Conservation (phyloP, 768 basidiomycete species). For the Sarcodon sp. region DNA sequence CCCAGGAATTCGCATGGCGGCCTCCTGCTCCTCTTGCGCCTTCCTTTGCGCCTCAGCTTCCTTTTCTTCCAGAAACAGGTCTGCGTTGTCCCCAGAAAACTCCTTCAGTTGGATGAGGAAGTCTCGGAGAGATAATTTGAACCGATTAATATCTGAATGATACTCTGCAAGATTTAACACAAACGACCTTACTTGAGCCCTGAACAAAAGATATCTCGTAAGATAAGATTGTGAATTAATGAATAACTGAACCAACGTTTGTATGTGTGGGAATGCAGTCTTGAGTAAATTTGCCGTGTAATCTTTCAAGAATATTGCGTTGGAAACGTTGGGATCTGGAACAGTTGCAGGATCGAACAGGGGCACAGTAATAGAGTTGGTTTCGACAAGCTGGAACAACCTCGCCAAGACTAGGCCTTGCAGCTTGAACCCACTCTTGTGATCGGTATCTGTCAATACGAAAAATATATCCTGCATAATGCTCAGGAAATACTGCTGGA, state of each 20-base stretch:
- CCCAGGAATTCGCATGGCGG: conserved; percentile 85
- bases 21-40: conserved; percentile 67
- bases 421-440: conserved; percentile 93
- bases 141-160: conserved; percentile 63
- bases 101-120: conserved; percentile 95
- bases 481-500: conserved; percentile 84
- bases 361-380: conserved; percentile 59
- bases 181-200: conserved; percentile 54
- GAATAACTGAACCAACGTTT: conserved; percentile 36
- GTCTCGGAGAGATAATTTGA: conserved; percentile 85
- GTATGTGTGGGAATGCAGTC: conserved; percentile 81
- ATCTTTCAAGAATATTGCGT: conserved; percentile 63
- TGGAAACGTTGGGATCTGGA: conserved; percentile 53
- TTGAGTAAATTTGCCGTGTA: conserved; percentile 75
- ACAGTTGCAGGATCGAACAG: conserved; percentile 65
- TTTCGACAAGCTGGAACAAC: conserved; percentile 80
- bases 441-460: conserved; percentile 88
- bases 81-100: conserved; percentile 84
- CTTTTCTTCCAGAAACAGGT: conserved; percentile 84
- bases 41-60: conserved; percentile 67
- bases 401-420: conserved; percentile 79
- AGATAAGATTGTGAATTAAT: conserved; percentile 1
- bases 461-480: conserved; percentile 90
- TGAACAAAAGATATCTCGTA: conserved; percentile 14
- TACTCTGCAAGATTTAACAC: conserved; percentile 50